A percentile compares a stretch with the other conserved stretches of the same genome.
Conservation (phyloP, 805 yeast genomes). For the Nadsonia fulvescens region DNA sequence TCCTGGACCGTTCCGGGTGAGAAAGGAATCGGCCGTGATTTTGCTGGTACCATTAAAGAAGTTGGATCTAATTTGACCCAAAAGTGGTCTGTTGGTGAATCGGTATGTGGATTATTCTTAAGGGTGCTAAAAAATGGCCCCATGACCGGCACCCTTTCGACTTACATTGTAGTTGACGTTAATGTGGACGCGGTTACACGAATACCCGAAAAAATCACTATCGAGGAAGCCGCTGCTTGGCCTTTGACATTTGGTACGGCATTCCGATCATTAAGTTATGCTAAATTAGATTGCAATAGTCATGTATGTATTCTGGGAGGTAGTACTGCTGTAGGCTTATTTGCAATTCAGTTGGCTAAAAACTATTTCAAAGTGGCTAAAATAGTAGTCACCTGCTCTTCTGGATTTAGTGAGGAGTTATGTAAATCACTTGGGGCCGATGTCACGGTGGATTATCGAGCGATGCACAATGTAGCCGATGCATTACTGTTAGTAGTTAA, state of each 20-base stretch:
- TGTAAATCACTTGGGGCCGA: conserved; percentile 40
- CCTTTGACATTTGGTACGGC: conserved; percentile 56
- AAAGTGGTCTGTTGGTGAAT: conserved; percentile 35
- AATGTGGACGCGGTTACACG: conserved; percentile 28
- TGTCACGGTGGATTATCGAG: conserved; percentile 36
- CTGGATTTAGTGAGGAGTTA: conserved; percentile 24
- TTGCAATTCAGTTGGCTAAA: conserved; percentile 38
- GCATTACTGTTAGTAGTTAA: conserved; percentile 12
- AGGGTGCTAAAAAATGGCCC: too few relatives aligned
- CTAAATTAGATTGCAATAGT: conserved; percentile 24
- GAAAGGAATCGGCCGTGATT: conserved; percentile 57
- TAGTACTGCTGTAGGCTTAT: conserved; percentile 49
- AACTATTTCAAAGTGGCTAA: conserved; percentile 26
- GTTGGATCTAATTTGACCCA: conserved; percentile 30
- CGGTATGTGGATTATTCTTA: conserved; percentile 44
- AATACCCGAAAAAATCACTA: conserved; percentile 29
- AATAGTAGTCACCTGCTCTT: conserved; percentile 40
- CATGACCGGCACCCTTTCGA: conserved; percentile 35
- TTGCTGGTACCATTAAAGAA: conserved; percentile 37
- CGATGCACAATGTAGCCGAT: conserved; percentile 22
- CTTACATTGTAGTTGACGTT: conserved; percentile 39
- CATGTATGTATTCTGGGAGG: conserved; percentile 55
- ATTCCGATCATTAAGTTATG: conserved; percentile 20
- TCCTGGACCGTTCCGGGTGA: conserved; percentile 25
- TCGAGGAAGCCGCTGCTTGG: conserved; percentile 45